Percentiles rank a stretch among this genome's conserved stretches.
These are phyloP conservation scores for Punica granatum DNA, from an alignment of 345 rosid genomes.

Conservation along the genomic window DNA sequence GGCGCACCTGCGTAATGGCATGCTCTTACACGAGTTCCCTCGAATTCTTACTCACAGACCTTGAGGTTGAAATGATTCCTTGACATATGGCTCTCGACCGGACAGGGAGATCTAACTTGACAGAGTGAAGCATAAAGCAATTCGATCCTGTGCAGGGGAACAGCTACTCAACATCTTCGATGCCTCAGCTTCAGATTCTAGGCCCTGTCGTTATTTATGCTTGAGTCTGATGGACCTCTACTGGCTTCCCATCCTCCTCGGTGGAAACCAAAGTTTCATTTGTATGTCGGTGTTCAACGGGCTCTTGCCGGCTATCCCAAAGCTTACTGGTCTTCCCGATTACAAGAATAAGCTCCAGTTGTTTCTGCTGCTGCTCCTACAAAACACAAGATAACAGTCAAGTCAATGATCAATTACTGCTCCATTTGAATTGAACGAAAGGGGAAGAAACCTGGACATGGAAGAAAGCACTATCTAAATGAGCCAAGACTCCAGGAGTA, in stretches of 20 bases:
- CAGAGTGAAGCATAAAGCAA: neutral
- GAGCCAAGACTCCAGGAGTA: neutral
- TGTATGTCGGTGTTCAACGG: constrained; percentile 21
- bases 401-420: constrained; percentile 1
- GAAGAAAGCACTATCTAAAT: neutral
- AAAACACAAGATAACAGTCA: constrained; percentile 6
- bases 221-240: constrained; percentile 22
- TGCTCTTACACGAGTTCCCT: neutral
- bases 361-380: constrained; percentile 90
- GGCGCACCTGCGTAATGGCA: neutral
- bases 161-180: neutral
- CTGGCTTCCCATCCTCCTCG: constrained; percentile 20
- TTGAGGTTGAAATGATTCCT: neutral
- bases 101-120: neutral
- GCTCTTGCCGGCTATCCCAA: constrained; percentile 34
- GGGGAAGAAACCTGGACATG: neutral
- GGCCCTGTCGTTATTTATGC: constrained; percentile 21
- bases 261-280: constrained; percentile 19
- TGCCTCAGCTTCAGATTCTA: constrained; percentile 13
- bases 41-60: neutral
- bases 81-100: neutral
- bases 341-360: constrained; percentile 78
- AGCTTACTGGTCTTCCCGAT: constrained; percentile 57
- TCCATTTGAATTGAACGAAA: neutral
- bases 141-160: neutral